Conservation (phyloP, 805 yeast genomes). For the Candida argentea region DNA sequence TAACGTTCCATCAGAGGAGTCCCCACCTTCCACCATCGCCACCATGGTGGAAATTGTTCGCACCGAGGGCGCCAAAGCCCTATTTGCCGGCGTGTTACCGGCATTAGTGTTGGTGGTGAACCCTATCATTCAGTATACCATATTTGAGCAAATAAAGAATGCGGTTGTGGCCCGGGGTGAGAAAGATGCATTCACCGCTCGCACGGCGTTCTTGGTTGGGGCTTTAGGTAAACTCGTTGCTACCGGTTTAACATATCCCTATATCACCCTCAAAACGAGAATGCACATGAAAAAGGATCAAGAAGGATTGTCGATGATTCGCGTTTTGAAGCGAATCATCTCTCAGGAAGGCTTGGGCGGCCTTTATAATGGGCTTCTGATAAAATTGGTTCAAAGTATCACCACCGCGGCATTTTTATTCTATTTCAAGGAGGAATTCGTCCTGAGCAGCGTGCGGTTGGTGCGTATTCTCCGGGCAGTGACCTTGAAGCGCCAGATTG, state of each 20-base stretch:
- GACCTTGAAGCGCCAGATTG: slow-evolving; percentile 10
- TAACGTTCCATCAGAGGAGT: slow-evolving; percentile 1
- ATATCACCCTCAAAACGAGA: slow-evolving; percentile 80
- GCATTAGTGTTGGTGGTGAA: slow-evolving; percentile 79
- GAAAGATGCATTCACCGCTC: slow-evolving; percentile 42
- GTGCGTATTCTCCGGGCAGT: slow-evolving; percentile 32
- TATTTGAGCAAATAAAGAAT: slow-evolving; percentile 79
- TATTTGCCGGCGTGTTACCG: slow-evolving; percentile 81
- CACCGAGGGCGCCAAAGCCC: slow-evolving; percentile 59
- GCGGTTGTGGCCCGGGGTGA: slow-evolving; percentile 46
- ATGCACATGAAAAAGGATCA: slow-evolving; percentile 57
- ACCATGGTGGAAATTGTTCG: slow-evolving; percentile 54
- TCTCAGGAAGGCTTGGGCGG: slow-evolving; percentile 64
- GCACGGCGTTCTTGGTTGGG: slow-evolving; percentile 78
- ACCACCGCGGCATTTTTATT: slow-evolving; percentile 84
- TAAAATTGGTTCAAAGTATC: slow-evolving; percentile 77
- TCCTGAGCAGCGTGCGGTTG: slow-evolving; percentile 44
- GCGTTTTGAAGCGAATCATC: slow-evolving; percentile 48
- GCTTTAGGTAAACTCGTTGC: slow-evolving; percentile 86
- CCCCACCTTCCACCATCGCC: slow-evolving; percentile 36
- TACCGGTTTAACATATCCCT: slow-evolving; percentile 85
- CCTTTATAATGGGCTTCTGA: slow-evolving; percentile 70
- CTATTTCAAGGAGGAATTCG: slow-evolving; percentile 81
- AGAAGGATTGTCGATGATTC: slow-evolving; percentile 29
- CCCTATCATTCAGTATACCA: slow-evolving; percentile 87